These are phyloP conservation scores for Pseudohalonectria lignicola DNA, from an alignment of 2,329 filamentous ascomycete species.

Conservation along the genomic window DNA sequence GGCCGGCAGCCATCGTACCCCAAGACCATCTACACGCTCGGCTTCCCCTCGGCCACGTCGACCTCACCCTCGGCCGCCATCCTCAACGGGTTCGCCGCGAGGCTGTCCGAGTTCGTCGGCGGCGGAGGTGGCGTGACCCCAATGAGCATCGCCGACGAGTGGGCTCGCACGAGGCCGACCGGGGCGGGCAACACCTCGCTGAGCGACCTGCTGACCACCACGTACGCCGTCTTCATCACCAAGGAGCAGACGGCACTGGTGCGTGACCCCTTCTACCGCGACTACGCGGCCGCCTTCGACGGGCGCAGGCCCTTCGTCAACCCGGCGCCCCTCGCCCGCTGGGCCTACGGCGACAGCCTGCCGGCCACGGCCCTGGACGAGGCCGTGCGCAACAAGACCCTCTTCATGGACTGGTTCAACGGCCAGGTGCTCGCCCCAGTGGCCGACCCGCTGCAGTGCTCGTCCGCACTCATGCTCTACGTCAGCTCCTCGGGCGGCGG, in stretches of 20 bases:
- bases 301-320: slow-evolving; percentile 24
- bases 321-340: slow-evolving; percentile 21
- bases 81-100: slow-evolving; percentile 15
- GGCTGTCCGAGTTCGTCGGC: slow-evolving; percentile 15
- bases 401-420: slow-evolving; percentile 35
- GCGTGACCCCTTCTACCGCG: slow-evolving; percentile 24
- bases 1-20: slow-evolving; percentile 13
- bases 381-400: slow-evolving; percentile 36
- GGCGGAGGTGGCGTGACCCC: slow-evolving; percentile 8
- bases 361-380: slow-evolving; percentile 15
- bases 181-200: slow-evolving; percentile 9
- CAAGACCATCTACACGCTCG: slow-evolving; percentile 17
- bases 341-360: slow-evolving; percentile 21
- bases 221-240: slow-evolving; percentile 23
- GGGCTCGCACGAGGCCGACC: slow-evolving; percentile 13
- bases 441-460: slow-evolving; percentile 27
- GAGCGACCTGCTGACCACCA: slow-evolving; percentile 15
- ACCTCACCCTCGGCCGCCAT: slow-evolving; percentile 9
- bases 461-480: slow-evolving; percentile 36
- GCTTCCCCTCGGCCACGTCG: slow-evolving; percentile 11
- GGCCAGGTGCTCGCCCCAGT: slow-evolving; percentile 28
- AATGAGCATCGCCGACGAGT: slow-evolving; percentile 13
- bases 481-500: slow-evolving; percentile 16
- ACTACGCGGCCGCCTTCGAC: slow-evolving; percentile 23
- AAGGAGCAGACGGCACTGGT: slow-evolving; percentile 24